phyloP scores from a whole-genome alignment of 345 rosid species.

The Kernera saxatilis region DNA sequence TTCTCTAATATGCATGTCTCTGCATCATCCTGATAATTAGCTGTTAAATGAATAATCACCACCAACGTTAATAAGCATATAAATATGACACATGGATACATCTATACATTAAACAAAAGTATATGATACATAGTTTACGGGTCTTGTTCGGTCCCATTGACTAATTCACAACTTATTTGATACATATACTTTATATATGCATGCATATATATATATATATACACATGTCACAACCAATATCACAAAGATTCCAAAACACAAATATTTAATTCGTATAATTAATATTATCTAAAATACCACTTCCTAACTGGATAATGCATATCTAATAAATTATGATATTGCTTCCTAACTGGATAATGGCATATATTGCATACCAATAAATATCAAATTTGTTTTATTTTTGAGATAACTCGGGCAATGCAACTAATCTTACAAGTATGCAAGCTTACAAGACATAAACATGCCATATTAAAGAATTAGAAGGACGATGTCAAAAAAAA shows the following conservation, averaged over 20 bases:
- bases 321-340: constrained; percentile 3
- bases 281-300: constrained; percentile 10
- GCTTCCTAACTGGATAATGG: constrained; percentile 12
- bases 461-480: too few relatives aligned
- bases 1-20: neutral
- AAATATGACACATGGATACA: constrained; percentile 9
- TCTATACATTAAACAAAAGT: neutral
- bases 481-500: too few relatives aligned
- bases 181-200: too few relatives aligned
- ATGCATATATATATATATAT: too few relatives aligned
- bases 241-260: constrained; percentile 7
- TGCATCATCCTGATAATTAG: neutral
- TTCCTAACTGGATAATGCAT: constrained; percentile 20
- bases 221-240: neutral
- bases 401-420: too few relatives aligned
- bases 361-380: neutral
- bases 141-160: constrained; percentile 9
- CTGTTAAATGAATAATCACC: neutral
- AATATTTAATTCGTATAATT: neutral
- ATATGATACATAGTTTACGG: neutral
- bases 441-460: too few relatives aligned
- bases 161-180: neutral
- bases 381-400: too few relatives aligned
- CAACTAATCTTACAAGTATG: too few relatives aligned
- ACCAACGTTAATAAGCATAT: neutral